These are phyloP conservation scores for Dioscorea cayenensis DNA, from an alignment of 116 monocot genomes.

Conservation along the genomic window DNA sequence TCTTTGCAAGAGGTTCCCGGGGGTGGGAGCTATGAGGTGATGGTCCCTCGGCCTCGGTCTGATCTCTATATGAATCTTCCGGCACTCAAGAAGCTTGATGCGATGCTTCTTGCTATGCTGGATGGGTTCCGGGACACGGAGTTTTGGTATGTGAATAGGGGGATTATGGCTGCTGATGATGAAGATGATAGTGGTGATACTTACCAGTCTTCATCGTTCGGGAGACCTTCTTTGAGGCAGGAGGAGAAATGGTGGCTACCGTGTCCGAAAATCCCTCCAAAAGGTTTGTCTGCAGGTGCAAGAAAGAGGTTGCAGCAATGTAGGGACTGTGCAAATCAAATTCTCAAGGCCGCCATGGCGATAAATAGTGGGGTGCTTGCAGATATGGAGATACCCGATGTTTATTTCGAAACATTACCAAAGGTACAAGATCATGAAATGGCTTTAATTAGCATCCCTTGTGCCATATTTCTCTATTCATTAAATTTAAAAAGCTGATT, in stretches of 20 bases:
- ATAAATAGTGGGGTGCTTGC: constrained; percentile 86
- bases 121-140: constrained; percentile 81
- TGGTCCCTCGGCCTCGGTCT: constrained; percentile 67
- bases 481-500: neutral
- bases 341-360: constrained; percentile 94
- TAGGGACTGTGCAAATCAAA: constrained; percentile 85
- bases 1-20: constrained; percentile 90
- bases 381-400: constrained; percentile 85
- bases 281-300: constrained; percentile 51
- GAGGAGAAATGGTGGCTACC: constrained; percentile 99
- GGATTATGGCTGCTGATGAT: constrained; percentile 51
- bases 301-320: constrained; percentile 80
- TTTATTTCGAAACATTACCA: constrained; percentile 72
- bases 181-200: constrained; percentile 39
- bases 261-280: constrained; percentile 72
- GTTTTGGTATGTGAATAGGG: constrained; percentile 89
- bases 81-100: constrained; percentile 87
- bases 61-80: constrained; percentile 94
- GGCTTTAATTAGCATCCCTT: neutral
- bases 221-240: constrained; percentile 69
- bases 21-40: constrained; percentile 89
- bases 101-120: constrained; percentile 78
- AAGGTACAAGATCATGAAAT: constrained; percentile 45
- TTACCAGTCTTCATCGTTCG: constrained; percentile 44
- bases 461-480: neutral